A percentile compares a stretch with the other conserved stretches of the same genome.
These are phyloP conservation scores for Gleditsia sinensis DNA, from an alignment of 306 rosid species.

Conservation along the genomic window DNA sequence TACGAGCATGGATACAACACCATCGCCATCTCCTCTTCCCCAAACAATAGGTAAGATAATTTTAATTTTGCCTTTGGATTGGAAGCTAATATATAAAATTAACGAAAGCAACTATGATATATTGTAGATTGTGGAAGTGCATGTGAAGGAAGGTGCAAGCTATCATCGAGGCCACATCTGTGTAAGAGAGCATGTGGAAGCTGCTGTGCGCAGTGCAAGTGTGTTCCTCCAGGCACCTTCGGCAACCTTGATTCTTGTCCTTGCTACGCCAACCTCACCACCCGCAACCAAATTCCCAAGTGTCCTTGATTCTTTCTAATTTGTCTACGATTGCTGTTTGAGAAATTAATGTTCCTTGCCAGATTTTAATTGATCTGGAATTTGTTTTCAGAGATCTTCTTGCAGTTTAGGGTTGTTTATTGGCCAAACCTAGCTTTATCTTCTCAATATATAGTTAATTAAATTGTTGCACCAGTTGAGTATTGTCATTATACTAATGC, in stretches of 20 bases:
- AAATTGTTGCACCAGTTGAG: no score
- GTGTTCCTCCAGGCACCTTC: constrained; percentile 36
- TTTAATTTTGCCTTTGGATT: no score
- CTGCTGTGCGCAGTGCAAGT: constrained; percentile 32
- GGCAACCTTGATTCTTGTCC: constrained; percentile 34
- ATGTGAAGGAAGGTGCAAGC: constrained; percentile 41
- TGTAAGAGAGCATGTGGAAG: constrained; percentile 45
- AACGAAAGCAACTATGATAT: no score
- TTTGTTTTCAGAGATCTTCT: no score
- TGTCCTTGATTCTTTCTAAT: constrained; percentile 19
- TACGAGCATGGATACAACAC: not conserved
- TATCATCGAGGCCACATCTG: constrained; percentile 27
- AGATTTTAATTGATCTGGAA: no score
- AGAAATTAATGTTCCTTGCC: not conserved
- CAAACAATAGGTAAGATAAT: constrained; percentile 15
- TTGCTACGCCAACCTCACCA: constrained; percentile 38
- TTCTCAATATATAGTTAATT: no score
- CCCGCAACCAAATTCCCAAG: constrained; percentile 25
- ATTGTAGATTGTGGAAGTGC: constrained; percentile 34
- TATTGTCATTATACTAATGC: no score
- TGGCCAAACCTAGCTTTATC: no score
- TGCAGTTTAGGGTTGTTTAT: no score
- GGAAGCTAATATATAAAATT: no score
- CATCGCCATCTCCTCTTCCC: constrained; percentile 27
- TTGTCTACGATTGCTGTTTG: not conserved